Evolutionary conservation across 192 early-diverging fungal genomes (phyloP), one percentile per base, ranked within the genome.

Genomic region (Coemansia sp.): DNA sequence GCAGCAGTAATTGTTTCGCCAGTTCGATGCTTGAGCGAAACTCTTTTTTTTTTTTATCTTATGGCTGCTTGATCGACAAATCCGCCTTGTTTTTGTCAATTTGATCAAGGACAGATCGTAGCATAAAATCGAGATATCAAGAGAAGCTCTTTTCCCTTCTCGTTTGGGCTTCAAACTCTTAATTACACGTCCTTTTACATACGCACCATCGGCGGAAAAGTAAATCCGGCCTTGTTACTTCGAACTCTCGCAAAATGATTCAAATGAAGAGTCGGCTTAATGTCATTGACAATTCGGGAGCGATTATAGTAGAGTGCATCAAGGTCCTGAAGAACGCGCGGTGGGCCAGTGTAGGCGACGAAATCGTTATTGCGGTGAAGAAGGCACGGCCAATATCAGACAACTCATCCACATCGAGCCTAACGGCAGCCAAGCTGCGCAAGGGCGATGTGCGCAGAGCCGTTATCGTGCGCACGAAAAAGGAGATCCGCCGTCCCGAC

Each of bases 221-320:
- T 6, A 5, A 61, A 35, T 9, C 29, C 9, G n/a, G 3, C 19
- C 11, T 25, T 65, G 23, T 14, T 6, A 6, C 7, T 36, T 25
- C 46, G 29, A 48, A 48, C 46, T 13, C 38, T 20, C 49, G 23
- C 49, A 61, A 29, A 56, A 91, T 92, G 92, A 89, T 93, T 70
- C 86, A 88, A 74, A 79, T 92, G 50, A 91, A 93, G 66, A 87
- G 87, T n/a, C 82, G 86, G 62, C 77, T 93, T 59, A 91, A 93
- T 75, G 94, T 96, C 56, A 97, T 99, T 76, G 96, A 99, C 87
- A 99, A 99, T 85, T 93, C 93, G 34, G 95, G 96, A 9, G 96
- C 94, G 19, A 74, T 93, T 23, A 73, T 95, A 54, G 94, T 90
- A 23, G 96, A 99, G 82, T 96, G 95, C 84, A 96, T 99, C 81